phyloP scores from a whole-genome alignment of 179 eudicot species.

The Spinacia oleracea region DNA sequence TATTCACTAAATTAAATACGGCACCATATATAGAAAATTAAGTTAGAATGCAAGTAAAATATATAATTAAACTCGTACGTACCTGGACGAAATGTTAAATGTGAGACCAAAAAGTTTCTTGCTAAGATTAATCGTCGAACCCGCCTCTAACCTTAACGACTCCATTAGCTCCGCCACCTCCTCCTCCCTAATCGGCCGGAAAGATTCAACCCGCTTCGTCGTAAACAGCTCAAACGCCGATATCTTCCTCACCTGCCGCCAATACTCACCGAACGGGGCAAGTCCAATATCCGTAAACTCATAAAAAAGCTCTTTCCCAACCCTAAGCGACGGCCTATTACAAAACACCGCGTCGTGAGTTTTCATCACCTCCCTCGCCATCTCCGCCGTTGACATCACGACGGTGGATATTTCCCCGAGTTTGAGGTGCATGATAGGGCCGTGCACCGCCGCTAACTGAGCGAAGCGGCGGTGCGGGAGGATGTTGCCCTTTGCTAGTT shows the following conservation, averaged over 20 bases:
- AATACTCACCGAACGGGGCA: conserved; percentile 33
- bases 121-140: conserved; percentile 23
- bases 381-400: conserved; percentile 21
- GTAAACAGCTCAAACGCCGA: conserved; percentile 23
- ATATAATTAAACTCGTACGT: neutral
- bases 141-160: neutral
- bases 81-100: conserved; percentile 24
- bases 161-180: conserved; percentile 17
- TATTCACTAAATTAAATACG: too few species aligned
- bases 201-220: conserved; percentile 21
- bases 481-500: conserved; percentile 9
- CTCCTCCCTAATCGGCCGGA: conserved; percentile 26
- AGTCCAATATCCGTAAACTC: conserved; percentile 17
- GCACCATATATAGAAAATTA: too few species aligned
- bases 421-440: conserved; percentile 31
- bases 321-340: conserved; percentile 16
- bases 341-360: conserved; percentile 29
- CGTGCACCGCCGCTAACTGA: conserved; percentile 21
- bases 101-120: conserved; percentile 17
- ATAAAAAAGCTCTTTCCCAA: conserved; percentile 15
- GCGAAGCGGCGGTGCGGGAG: conserved; percentile 26
- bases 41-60: neutral
- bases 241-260: conserved; percentile 32
- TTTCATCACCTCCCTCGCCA: conserved; percentile 31
- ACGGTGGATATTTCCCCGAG: conserved; percentile 27